Evolutionary conservation across 2,329 filamentous ascomycete species (phyloP), one percentile per base, ranked within the genome.

Genomic region (Fusarium redolens): DNA sequence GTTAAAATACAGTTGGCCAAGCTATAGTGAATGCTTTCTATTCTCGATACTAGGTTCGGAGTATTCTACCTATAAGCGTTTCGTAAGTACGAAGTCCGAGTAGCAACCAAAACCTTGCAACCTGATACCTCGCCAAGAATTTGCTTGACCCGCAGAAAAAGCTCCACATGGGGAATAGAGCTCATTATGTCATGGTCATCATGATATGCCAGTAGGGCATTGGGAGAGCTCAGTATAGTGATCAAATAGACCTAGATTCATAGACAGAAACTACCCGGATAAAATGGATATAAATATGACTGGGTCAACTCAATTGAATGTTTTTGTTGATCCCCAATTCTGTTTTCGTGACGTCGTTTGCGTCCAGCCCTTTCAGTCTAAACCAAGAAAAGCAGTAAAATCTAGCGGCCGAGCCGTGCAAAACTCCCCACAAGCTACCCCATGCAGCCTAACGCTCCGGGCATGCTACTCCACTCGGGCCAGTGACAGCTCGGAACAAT

Each of bases 401-500:
- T 54, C 43, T 50, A 62, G 62, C 50, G 65, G 35, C 68, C 35
- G 45, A 54, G 48, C 58, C 70, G 57, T 61, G 30, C 31, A n/a
- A 55, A n/a, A 9, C 20, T n/a, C 64, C 65, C 71, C 71, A 60
- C 41, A 72, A 52, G 44, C 41, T 74, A 30, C 71, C 55, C 28
- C 25, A 50, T 40, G 7, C 30, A 38, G 64, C 22, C 28, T 73
- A 69, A 43, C 9, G 22, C 54, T 28, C 45, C 54, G 55, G 63
- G 15, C 40, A 18, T 17, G 25, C 7, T 30, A 20, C 35, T 44
- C 71, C 71, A 66, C 68, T 44, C 30, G 3, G 30, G 28, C 70
- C 61, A 71, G 13, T 59, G 60, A 73, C 61, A 69, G 70, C 73
- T 75, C 73, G 73, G 73, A 76, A 70, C 68, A 74, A 74, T 60